phyloP scores from a whole-genome alignment of 2,329 filamentous ascomycete species.

The Verticillium zaregamsianum region DNA sequence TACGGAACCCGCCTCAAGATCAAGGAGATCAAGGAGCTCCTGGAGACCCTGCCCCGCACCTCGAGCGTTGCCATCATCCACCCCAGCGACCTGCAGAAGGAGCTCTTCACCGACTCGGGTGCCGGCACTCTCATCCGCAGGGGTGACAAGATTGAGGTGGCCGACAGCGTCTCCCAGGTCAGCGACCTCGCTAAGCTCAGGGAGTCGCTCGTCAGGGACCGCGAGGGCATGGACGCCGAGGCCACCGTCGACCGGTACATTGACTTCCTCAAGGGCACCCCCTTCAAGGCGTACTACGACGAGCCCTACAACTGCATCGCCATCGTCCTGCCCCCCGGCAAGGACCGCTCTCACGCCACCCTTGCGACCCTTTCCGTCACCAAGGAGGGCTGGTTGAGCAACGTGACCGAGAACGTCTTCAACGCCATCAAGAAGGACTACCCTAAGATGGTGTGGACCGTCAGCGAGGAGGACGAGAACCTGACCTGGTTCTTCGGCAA shows the following conservation, averaged over 20 bases:
- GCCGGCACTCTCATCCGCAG: constrained; percentile 89
- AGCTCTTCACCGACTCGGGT: constrained; percentile 93
- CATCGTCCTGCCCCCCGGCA: constrained; percentile 72
- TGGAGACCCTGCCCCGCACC: constrained; percentile 82
- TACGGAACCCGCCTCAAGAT: constrained; percentile 97
- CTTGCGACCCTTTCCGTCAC: constrained; percentile 90
- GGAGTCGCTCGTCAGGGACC: constrained; percentile 75
- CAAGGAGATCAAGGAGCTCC: constrained; percentile 90
- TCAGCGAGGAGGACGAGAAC: constrained; percentile 93
- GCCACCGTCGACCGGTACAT: constrained; percentile 86
- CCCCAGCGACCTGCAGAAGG: constrained; percentile 91
- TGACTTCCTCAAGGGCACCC: constrained; percentile 67
- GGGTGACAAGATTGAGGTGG: constrained; percentile 82
- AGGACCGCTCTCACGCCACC: constrained; percentile 68
- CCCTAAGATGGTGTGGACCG: constrained; percentile 90
- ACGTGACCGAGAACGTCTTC: constrained; percentile 94
- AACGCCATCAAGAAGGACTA: constrained; percentile 90
- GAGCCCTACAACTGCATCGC: constrained; percentile 90
- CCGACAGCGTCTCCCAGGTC: constrained; percentile 68
- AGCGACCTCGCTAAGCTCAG: constrained; percentile 73
- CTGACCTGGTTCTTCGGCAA: constrained; percentile 98
- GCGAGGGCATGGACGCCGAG: constrained; percentile 74
- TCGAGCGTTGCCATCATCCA: constrained; percentile 98
- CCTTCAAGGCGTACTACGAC: constrained; percentile 93
- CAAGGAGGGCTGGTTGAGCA: constrained; percentile 90